Evolutionary conservation across 257 asterid genomes (phyloP).

Genomic region (Plantago ovata): DNA sequence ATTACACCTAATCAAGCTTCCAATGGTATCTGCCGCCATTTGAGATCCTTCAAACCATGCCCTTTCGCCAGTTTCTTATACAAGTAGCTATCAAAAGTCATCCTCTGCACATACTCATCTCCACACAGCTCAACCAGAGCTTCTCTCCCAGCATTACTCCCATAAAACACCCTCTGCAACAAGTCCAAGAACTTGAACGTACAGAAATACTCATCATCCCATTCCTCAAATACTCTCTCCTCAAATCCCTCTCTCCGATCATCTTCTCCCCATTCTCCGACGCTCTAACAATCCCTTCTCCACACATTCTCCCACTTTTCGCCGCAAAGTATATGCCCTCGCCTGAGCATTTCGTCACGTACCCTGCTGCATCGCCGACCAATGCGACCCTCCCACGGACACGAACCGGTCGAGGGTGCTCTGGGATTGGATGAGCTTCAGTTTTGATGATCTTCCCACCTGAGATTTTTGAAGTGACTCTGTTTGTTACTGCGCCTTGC

Average conservation of each 20-base stretch:
- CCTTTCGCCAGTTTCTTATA: conserved; percentile 68
- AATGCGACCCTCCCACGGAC: conserved; percentile 70
- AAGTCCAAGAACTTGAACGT: conserved; percentile 66
- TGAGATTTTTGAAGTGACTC: conserved; percentile 39
- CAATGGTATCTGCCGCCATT: conserved; percentile 55
- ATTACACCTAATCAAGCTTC: conserved; percentile 62
- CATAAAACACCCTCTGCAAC: conserved; percentile 66
- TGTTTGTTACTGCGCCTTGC: conserved; percentile 40
- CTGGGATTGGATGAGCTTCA: conserved; percentile 90
- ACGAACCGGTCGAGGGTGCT: conserved; percentile 66
- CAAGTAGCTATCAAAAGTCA: conserved; percentile 83
- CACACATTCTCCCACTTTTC: conserved; percentile 76
- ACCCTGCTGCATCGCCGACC: conserved; percentile 82
- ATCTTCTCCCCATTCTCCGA: conserved; percentile 59
- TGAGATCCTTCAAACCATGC: conserved; percentile 48
- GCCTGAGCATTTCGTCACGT: conserved; percentile 82
- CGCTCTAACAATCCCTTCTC: conserved; percentile 64
- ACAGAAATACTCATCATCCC: conserved; percentile 67
- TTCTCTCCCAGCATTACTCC: conserved; percentile 72
- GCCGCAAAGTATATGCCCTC: conserved; percentile 87
- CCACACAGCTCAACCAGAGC: conserved; percentile 91
- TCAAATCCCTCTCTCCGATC: conserved; percentile 60
- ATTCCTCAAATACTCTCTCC: conserved; percentile 66
- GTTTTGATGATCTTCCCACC: conserved; percentile 61
- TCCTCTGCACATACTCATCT: conserved; percentile 70